These are phyloP conservation scores for Fusarium pseudocircinatum DNA, from an alignment of 2,329 filamentous ascomycete species.

Conservation along the genomic window DNA sequence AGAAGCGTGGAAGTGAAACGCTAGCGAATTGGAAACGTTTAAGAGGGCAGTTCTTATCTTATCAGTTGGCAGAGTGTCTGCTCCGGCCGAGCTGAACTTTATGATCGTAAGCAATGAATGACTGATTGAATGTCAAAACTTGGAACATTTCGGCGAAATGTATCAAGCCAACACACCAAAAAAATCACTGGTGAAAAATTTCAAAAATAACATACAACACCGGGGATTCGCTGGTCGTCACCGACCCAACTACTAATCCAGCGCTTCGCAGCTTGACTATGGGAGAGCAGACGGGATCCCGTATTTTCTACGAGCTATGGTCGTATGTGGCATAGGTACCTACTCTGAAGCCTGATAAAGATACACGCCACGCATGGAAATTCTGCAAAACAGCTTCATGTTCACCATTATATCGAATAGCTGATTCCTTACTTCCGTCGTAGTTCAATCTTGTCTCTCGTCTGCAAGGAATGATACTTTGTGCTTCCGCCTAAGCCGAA, in stretches of 20 bases:
- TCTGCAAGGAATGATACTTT: not conserved
- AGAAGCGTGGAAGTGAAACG: not conserved
- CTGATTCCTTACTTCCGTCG: fast-evolving
- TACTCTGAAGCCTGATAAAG: fast-evolving
- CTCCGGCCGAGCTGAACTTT: not conserved
- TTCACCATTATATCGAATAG: fast-evolving
- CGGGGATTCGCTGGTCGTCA: slow-evolving; percentile 6
- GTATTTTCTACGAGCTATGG: not conserved
- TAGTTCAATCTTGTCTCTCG: not conserved
- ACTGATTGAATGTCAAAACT: too few relatives aligned
- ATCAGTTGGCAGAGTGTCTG: not conserved
- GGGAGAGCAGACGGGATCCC: slow-evolving; percentile 7
- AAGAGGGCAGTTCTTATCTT: not conserved
- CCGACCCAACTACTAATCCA: not conserved
- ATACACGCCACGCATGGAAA: too few relatives aligned
- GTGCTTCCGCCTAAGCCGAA: not conserved
- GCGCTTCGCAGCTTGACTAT: not conserved
- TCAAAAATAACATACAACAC: slow-evolving; percentile 2
- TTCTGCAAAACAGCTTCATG: not conserved
- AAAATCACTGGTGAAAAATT: not conserved
- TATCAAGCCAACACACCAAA: not conserved
- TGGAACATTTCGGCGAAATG: too few relatives aligned
- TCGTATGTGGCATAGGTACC: not conserved
- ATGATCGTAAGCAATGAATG: not conserved
- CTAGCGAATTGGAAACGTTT: not conserved